Percentiles rank a stretch among this genome's conserved stretches.
phyloP scores from a whole-genome alignment of 2,329 filamentous ascomycete species.

The Dothidotthia symphoricarpi region DNA sequence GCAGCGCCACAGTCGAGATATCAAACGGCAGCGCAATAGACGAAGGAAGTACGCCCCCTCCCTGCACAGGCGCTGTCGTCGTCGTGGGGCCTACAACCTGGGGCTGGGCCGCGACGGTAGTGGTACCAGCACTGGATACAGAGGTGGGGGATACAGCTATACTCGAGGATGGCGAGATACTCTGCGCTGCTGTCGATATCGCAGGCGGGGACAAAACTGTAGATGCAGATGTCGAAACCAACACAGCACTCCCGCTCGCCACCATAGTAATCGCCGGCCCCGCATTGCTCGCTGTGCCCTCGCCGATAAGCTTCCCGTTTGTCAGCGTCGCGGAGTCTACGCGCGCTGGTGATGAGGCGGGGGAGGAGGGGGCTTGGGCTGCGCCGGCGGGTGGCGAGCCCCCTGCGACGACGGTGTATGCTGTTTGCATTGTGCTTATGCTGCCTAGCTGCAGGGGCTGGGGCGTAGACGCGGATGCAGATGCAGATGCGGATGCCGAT shows the following conservation, averaged over 20 bases:
- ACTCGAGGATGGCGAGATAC: constrained; percentile 2
- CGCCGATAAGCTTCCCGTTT: constrained; percentile 13
- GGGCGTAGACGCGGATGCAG: constrained; percentile 19
- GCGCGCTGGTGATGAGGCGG: constrained; percentile 9
- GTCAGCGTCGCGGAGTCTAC: constrained; percentile 27
- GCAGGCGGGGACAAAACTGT: no score
- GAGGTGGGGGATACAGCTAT: neutral
- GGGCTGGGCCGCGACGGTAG: constrained; percentile 17
- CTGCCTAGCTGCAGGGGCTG: neutral
- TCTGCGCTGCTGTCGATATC: constrained; percentile 2
- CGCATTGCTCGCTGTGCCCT: constrained; percentile 18
- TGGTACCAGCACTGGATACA: constrained; percentile 2
- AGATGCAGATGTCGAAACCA: neutral
- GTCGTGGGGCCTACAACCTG: constrained; percentile 19
- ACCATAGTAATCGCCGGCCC: constrained; percentile 17
- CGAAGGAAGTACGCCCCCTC: no score
- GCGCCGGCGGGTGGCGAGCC: constrained; percentile 13
- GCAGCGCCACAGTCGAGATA: constrained; percentile 34
- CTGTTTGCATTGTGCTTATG: constrained; percentile 17
- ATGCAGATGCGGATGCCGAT: constrained; percentile 11
- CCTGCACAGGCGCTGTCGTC: constrained; percentile 8
- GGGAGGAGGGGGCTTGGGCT: constrained; percentile 10
- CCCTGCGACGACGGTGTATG: constrained; percentile 25
- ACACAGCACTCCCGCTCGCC: constrained; percentile 9
- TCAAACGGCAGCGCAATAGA: constrained; percentile 32